phyloP scores from a whole-genome alignment of 2,329 filamentous ascomycete genomes.

The Ascochyta koolunga region DNA sequence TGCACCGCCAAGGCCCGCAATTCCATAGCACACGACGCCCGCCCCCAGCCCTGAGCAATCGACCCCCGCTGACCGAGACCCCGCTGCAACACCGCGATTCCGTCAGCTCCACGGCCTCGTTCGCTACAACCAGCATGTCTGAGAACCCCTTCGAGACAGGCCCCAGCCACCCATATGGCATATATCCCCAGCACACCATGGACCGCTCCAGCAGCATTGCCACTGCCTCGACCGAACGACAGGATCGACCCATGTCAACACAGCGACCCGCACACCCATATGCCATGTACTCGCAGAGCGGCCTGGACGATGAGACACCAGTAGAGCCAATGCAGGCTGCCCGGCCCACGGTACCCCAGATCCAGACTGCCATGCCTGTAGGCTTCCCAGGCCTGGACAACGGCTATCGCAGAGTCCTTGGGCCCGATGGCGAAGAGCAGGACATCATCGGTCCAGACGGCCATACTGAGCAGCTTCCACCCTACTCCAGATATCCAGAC shows the following conservation, averaged over 20 bases:
- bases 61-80: constrained; percentile 31
- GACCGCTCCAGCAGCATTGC: constrained; percentile 67
- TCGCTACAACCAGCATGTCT: constrained; percentile 48
- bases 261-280: constrained; percentile 83
- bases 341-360: constrained; percentile 47
- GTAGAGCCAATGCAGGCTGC: constrained; percentile 28
- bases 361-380: constrained; percentile 62
- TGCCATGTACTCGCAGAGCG: constrained; percentile 82
- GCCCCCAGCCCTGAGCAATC: constrained; percentile 24
- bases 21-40: constrained; percentile 30
- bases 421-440: constrained; percentile 83
- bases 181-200: constrained; percentile 74
- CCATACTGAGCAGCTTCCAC: constrained; percentile 88
- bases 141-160: constrained; percentile 74
- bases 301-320: constrained; percentile 56
- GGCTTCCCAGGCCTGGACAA: constrained; percentile 74
- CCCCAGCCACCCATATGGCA: constrained; percentile 82
- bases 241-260: constrained; percentile 64
- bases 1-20: constrained; percentile 45
- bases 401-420: constrained; percentile 73
- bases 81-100: constrained; percentile 44
- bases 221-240: constrained; percentile 72
- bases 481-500: constrained; percentile 88
- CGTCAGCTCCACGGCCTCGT: constrained; percentile 50
- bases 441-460: constrained; percentile 88